Evolutionary conservation across 495 filamentous ascomycete genomes (phyloP).

Genomic region (Cairneyella variabilis): DNA sequence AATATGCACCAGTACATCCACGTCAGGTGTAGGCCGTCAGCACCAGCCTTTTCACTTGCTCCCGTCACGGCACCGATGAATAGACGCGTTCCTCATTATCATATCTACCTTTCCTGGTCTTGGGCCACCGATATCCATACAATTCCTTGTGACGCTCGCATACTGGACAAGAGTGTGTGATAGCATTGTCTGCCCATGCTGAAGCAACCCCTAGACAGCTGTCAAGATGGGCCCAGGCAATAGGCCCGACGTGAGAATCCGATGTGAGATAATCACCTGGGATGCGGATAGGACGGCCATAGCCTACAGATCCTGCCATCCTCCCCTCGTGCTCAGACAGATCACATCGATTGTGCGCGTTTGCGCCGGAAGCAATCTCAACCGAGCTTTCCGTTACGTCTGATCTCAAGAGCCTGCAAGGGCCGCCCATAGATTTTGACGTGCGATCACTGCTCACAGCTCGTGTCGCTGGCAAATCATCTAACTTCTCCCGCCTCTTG

Average conservation of each 20-base stretch:
- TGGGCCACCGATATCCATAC: constrained; percentile 1
- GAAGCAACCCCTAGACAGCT: not conserved
- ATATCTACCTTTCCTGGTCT: constrained; percentile 1
- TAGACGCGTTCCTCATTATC: constrained; percentile 1
- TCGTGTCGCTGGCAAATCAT: too few species aligned
- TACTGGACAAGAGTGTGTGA: not conserved
- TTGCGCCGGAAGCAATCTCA: too few species aligned
- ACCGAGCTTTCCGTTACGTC: too few species aligned
- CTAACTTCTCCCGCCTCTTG: not conserved
- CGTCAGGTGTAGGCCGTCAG: too few species aligned
- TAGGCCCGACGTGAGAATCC: not conserved
- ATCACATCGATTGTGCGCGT: too few species aligned
- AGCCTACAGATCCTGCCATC: too few species aligned
- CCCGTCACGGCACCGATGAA: not conserved
- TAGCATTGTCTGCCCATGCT: not conserved
- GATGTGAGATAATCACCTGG: not conserved
- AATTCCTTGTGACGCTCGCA: not conserved
- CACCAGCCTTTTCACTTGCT: not conserved
- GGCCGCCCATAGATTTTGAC: too few species aligned
- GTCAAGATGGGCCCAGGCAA: not conserved
- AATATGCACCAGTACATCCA: too few species aligned
- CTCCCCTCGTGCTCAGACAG: too few species aligned
- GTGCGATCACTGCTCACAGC: too few species aligned
- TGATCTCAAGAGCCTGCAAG: too few species aligned
- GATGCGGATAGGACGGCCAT: not conserved